A percentile compares a stretch with the other conserved stretches of the same genome.
phyloP scores from a whole-genome alignment of 306 rosid species.

The Gillenia trifoliata region DNA sequence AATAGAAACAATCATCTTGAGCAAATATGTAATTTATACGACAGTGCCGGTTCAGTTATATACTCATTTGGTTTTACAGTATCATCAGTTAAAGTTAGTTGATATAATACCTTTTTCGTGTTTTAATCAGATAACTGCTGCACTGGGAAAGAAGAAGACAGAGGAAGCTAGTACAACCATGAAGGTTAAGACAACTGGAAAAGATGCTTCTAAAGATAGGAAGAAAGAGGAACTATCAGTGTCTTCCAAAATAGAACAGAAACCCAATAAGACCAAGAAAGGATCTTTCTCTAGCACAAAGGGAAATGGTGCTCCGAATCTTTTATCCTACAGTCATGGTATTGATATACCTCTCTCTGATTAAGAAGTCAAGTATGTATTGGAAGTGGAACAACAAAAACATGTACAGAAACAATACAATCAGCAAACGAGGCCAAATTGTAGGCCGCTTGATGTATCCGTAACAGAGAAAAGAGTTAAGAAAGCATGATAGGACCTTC shows the following conservation, averaged over 20 bases:
- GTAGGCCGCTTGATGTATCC: conserved; percentile 33
- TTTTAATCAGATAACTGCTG: conserved; percentile 5
- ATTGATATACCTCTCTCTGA: conserved; percentile 64
- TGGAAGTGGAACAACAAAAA: no score
- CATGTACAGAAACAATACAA: conserved; percentile 24
- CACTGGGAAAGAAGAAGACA: conserved; percentile 20
- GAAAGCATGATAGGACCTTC: conserved; percentile 51
- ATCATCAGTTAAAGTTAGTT: no score
- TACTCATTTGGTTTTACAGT: no score
- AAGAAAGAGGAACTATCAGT: conserved; percentile 22
- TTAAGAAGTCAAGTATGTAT: conserved; percentile 39
- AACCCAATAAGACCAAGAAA: conserved; percentile 30
- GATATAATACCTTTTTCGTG: no score
- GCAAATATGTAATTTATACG: no score
- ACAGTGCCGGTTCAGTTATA: no score
- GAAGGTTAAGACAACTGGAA: conserved; percentile 11
- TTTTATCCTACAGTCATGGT: conserved; percentile 33
- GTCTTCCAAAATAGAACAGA: conserved; percentile 34
- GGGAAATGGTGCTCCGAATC: conserved; percentile 44
- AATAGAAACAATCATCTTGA: no score
- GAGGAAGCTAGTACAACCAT: conserved; percentile 12
- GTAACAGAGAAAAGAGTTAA: conserved; percentile 38
- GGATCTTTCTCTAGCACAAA: conserved; percentile 31
- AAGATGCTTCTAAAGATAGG: conserved; percentile 8
- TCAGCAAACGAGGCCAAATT: conserved; percentile 26